phyloP scores from a whole-genome alignment of 1,284 basidiomycete species.

The Abortiporus biennis region DNA sequence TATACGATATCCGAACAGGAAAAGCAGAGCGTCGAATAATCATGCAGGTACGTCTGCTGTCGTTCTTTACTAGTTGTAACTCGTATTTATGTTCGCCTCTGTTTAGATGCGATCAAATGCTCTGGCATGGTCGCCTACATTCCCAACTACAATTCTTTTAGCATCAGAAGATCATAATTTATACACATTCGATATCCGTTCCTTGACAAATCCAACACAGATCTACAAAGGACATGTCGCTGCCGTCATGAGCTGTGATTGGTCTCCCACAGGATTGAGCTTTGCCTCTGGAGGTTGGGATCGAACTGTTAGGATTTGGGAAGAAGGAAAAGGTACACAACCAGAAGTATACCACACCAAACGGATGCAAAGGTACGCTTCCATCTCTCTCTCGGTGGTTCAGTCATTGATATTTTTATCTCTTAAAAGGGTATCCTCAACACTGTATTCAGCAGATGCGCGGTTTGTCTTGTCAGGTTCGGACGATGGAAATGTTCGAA shows the following conservation, averaged over 20 bases:
- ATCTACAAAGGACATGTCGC: constrained; percentile 98
- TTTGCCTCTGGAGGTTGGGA: constrained; percentile 98
- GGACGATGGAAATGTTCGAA: constrained; percentile 94
- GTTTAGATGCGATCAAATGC: constrained; percentile 84
- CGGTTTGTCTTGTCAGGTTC: constrained; percentile 92
- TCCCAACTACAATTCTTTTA: constrained; percentile 87
- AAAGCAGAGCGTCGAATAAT: constrained; percentile 89
- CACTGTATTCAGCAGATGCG: constrained; percentile 84
- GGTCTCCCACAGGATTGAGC: constrained; percentile 93
- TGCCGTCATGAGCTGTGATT: constrained; percentile 90
- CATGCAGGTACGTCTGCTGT: constrained; percentile 62
- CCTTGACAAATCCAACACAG: constrained; percentile 79
- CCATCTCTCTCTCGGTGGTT: neutral
- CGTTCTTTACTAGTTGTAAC: constrained; percentile 1
- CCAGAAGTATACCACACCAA: constrained; percentile 97
- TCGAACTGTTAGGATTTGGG: constrained; percentile 91
- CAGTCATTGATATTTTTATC: constrained; percentile 12
- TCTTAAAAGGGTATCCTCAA: constrained; percentile 58
- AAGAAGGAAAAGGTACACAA: constrained; percentile 76
- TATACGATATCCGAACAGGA: constrained; percentile 95
- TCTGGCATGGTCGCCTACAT: constrained; percentile 92
- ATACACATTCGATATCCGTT: constrained; percentile 96
- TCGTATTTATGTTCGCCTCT: neutral
- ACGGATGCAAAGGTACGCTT: constrained; percentile 88
- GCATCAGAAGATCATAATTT: constrained; percentile 98